Base-by-base conservation (phyloP, 352 stramenopile genomes). In the Globisporangium irregulare region DNA sequence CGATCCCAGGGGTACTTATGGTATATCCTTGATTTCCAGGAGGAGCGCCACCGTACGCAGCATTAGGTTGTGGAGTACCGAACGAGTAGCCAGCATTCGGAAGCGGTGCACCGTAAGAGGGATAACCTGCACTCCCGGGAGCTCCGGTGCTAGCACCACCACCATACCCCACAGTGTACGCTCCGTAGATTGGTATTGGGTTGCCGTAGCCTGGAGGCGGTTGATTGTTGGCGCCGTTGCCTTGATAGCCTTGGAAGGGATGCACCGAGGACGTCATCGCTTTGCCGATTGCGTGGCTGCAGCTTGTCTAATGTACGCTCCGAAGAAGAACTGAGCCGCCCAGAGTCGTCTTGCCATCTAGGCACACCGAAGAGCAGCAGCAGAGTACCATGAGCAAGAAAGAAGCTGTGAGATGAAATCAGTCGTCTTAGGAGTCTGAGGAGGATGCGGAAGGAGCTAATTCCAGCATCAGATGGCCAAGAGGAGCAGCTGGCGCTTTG, bases 231-330 rank as follows among this genome's bases (percentile, higher is more conserved):
- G 25, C 5, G 6, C 20, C 43, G 22, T 59, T 38, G 20, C n/a
- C 32, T 59, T 64, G 64, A 12, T 25, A 22, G 1, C 27, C n/a
- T 46, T 64, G 55, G 14, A 58, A 59, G 24, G 64, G 55, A 57
- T 66, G 43, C 43, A 64, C 64, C 2, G 64, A 57, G 27, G 48
- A 66, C 14, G 57, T 14, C 64, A 66, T 66, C 2, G 1, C 5
- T 24, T 43, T 64, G 20, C 3, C n/a, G 25, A 27, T 25, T 48
- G 15, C 15, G 41, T 4, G 5, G 14, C 4, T n/a, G 14, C 20
- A 48, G 15, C 29, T 48, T 48, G 14, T 48, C 41, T 48, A 48
- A 48, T 48, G 41, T n/a, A n/a, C 41, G n/a, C 41, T n/a, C 14
- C 20, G 41, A 48, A 48, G 41, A 48, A 48, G 14, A 48, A n/a